Evolutionary conservation across 352 stramenopile species (phyloP).

Genomic region (Bremia lactucae): DNA sequence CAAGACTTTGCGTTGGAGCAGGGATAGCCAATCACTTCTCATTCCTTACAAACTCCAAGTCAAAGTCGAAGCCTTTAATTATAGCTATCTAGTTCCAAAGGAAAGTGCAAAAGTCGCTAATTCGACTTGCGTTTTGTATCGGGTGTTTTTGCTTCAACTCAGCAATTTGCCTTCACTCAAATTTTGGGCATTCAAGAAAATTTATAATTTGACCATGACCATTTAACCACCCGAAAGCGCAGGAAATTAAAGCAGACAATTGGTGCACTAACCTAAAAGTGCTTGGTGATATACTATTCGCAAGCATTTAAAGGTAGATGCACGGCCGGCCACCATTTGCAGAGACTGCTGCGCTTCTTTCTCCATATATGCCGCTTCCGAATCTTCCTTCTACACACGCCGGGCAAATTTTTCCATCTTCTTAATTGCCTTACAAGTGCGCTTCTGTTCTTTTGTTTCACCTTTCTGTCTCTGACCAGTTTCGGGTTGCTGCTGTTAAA

Average conservation of each 20-base stretch:
- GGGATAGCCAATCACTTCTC: constrained; percentile 77
- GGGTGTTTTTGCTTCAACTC: too few species aligned
- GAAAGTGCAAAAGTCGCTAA: constrained; percentile 17
- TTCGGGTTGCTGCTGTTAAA: constrained; percentile 17
- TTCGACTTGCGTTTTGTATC: too few species aligned
- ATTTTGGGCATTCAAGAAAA: too few species aligned
- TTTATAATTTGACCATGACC: too few species aligned
- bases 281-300: too few species aligned
- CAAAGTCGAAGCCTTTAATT: constrained; percentile 1
- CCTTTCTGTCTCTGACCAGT: constrained; percentile 37
- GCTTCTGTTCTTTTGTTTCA: constrained; percentile 91
- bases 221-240: too few species aligned
- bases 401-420: constrained; percentile 88
- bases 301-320: constrained; percentile 73
- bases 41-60: constrained; percentile 45
- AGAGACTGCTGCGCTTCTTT: constrained; percentile 77
- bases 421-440: constrained; percentile 80
- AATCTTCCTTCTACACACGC: constrained; percentile 91
- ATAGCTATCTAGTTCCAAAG: constrained; percentile 9
- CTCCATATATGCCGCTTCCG: constrained; percentile 88
- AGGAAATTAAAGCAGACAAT: too few species aligned
- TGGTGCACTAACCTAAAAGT: too few species aligned
- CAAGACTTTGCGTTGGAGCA: constrained; percentile 18
- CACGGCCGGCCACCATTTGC: constrained; percentile 46
- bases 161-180: too few species aligned